Evolutionary conservation across 106 monocot species (phyloP), one percentile per base, ranked within the genome.

Genomic region (Posidonia australis): DNA sequence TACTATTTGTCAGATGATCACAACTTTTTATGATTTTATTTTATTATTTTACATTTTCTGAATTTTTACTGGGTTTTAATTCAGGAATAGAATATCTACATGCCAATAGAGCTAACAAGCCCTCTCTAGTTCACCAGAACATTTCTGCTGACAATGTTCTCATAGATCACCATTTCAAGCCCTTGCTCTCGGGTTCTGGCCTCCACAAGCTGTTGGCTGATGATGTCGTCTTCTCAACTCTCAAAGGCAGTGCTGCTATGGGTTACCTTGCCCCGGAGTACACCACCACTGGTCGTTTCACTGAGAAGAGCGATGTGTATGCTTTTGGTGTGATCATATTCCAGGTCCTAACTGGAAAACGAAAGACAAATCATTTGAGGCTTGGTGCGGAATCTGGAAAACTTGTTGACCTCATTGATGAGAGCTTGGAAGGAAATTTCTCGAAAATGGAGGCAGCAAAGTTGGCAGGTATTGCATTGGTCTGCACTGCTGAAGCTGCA

Each of bases 81-180:
- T 2, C 69, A 90, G 90, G 83, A 10, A 90, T 90, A 31, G 78
- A 76, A 44, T 90, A 83, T 67, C 54, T 90, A 21, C 90, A 90
- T 56, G 76, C 70, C 65, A 79, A 47, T 60, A 81, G 49, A 57
- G 27, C 54, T 43, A 80, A 64, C 75, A 89, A 85, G 60, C 79
- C 77, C 0, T 64, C 89, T 30, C 60, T 90, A 9, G 78, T 90
- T 46, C 90, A 90, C 74, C 86, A 90, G 62, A 81, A 73, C 75
- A 81, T 90, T 66, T 85, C 86, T 0, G 82, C 90, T 1, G 81
- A 81, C 46, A 86, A 86, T 27, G 32, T 90, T 20, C 78, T 86
- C 5, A 74, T 90, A 5, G 83, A 86, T 68, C 51, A 77, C 48
- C 64, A 69, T 66, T 83, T 76, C 72, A 86, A 70, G 54, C 86